Conservation (phyloP, 2,329 filamentous ascomycete genomes). For the Fusarium verticillioides region DNA sequence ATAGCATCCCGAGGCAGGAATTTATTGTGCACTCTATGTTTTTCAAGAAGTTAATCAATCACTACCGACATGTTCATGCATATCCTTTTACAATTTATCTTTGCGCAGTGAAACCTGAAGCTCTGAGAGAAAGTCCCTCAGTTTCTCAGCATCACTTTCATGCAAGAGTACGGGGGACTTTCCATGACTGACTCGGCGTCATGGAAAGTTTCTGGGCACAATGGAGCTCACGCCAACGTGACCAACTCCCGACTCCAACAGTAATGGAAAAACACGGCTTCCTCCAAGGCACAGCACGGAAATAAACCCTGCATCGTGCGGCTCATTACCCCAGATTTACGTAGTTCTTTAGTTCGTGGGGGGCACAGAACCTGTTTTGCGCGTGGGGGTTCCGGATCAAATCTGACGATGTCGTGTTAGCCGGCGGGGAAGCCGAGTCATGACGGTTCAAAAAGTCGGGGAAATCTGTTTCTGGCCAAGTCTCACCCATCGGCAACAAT, state of each 20-base stretch:
- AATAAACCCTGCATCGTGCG: background rate
- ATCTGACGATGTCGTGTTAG: background rate
- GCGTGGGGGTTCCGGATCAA: slow-evolving; percentile 9
- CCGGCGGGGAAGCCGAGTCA: slow-evolving; percentile 2
- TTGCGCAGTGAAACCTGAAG: accelerated
- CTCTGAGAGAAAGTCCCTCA: accelerated
- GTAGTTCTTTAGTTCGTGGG: slow-evolving; percentile 1
- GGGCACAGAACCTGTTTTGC: background rate
- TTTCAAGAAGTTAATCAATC: accelerated
- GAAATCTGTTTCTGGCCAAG: background rate
- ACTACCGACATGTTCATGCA: too few relatives aligned
- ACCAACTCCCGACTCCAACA: too few relatives aligned
- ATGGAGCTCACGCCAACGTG: background rate
- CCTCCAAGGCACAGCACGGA: accelerated
- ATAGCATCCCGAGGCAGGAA: accelerated
- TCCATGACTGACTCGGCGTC: background rate
- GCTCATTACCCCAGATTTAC: slow-evolving; percentile 7
- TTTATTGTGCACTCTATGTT: accelerated
- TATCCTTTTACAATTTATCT: too few relatives aligned
- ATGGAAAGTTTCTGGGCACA: background rate
- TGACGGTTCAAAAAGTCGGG: background rate
- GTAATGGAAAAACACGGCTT: background rate
- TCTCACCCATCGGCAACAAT: slow-evolving; percentile 21
- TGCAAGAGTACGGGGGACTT: background rate
- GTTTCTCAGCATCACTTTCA: background rate